Evolutionary conservation across 306 rosid genomes (phyloP).

Genomic region (apple (Malus domestica)): DNA sequence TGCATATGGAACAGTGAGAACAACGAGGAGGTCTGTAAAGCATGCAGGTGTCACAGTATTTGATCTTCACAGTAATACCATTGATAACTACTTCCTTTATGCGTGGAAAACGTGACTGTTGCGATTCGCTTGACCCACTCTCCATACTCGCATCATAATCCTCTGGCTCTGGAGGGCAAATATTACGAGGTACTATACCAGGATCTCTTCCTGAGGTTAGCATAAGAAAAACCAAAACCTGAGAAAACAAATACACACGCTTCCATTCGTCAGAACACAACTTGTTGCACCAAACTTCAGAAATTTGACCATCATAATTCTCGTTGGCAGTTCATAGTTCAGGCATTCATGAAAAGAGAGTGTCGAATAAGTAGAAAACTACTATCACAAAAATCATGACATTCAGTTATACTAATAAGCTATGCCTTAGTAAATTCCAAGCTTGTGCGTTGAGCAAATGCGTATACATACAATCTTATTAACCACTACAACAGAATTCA

Average conservation of each 20-base stretch:
- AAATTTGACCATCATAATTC: background rate
- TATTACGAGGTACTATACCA: constrained; percentile 32
- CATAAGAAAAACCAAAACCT: constrained; percentile 28
- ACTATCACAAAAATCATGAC: background rate
- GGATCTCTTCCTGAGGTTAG: constrained; percentile 34
- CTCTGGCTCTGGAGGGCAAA: constrained; percentile 32
- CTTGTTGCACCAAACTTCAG: background rate
- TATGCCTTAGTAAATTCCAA: background rate
- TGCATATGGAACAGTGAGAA: constrained; percentile 37
- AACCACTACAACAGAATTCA: background rate
- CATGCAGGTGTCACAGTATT: constrained; percentile 38
- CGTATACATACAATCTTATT: background rate
- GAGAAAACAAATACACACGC: background rate
- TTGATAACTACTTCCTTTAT: constrained; percentile 24
- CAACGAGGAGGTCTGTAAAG: constrained; percentile 36
- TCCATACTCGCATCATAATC: constrained; percentile 27
- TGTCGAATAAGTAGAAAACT: background rate
- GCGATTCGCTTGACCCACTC: constrained; percentile 14
- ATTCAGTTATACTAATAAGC: background rate
- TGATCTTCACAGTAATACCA: constrained; percentile 24
- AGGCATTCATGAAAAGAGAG: background rate
- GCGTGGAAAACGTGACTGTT: constrained; percentile 19
- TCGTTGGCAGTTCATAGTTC: background rate
- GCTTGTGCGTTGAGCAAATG: background rate
- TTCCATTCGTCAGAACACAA: background rate